Evolutionary conservation across 345 rosid species (phyloP).

Genomic region (Erodium maritimum): DNA sequence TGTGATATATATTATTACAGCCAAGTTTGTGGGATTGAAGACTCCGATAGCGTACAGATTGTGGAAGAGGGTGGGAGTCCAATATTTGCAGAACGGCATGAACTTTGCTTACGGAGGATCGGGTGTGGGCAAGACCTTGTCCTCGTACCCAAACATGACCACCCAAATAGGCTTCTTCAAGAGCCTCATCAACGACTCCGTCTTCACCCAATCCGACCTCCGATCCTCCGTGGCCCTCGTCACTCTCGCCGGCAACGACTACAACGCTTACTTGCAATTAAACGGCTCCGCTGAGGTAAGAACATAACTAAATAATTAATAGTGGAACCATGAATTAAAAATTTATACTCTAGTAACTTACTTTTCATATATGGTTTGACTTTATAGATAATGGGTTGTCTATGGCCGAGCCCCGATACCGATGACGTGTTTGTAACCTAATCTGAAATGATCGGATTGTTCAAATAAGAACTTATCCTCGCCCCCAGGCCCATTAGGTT

Average conservation of each 20-base stretch:
- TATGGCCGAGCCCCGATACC: too few species aligned
- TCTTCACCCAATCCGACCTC: conserved; percentile 27
- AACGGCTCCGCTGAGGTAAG: conserved; percentile 39
- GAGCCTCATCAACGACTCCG: conserved; percentile 17
- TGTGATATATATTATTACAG: conserved; percentile 2
- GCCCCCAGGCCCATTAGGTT: too few species aligned
- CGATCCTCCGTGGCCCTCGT: conserved; percentile 41
- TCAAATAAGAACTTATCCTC: too few species aligned
- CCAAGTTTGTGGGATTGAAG: not conserved
- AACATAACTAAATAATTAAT: too few species aligned
- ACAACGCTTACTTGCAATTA: conserved; percentile 23
- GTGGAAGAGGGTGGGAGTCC: not conserved
- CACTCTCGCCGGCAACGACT: conserved; percentile 69
- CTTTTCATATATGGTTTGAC: too few species aligned
- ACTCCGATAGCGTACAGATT: not conserved
- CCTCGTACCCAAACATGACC: conserved; percentile 48
- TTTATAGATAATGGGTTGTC: too few species aligned
- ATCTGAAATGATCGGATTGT: too few species aligned
- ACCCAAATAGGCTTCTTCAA: conserved; percentile 53
- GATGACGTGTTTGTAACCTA: too few species aligned
- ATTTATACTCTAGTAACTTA: too few species aligned
- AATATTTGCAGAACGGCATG: conserved; percentile 9
- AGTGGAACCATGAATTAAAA: too few species aligned
- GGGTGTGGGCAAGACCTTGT: conserved; percentile 20
- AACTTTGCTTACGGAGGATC: conserved; percentile 33